Conservation (phyloP, 2,329 filamentous ascomycete genomes). For the Boeremia lycopersici region DNA sequence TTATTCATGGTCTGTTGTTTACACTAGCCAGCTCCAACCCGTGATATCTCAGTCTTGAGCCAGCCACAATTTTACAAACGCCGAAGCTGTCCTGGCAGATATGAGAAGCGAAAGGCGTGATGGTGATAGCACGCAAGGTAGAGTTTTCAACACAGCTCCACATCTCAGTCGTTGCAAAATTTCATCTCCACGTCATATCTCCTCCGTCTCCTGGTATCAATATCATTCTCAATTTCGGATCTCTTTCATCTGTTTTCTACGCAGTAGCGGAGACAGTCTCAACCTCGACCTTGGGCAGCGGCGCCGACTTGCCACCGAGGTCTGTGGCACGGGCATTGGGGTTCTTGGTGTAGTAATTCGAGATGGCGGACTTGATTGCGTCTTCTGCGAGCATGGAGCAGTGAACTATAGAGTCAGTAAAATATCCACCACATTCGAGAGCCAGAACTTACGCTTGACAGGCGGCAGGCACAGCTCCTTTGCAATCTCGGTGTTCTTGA, state of each 20-base stretch:
- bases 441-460: conserved; percentile 73
- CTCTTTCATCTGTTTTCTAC: conserved; percentile 24
- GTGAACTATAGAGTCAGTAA: conserved; percentile 63
- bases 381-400: conserved; percentile 94
- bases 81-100: not conserved
- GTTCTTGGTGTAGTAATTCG: conserved; percentile 91
- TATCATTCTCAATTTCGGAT: conserved; percentile 20
- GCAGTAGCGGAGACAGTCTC: conserved; percentile 58
- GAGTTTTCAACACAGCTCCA: conserved; percentile 5
- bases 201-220: conserved; percentile 23
- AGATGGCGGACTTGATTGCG: conserved; percentile 89
- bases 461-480: conserved; percentile 91
- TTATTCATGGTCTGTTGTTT: not conserved
- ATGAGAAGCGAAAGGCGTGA: conserved; percentile 10
- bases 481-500: conserved; percentile 97
- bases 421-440: too few species aligned
- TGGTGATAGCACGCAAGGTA: conserved; percentile 5
- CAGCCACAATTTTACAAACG: conserved; percentile 2
- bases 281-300: conserved; percentile 69
- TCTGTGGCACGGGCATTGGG: conserved; percentile 75
- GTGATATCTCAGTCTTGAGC: not conserved
- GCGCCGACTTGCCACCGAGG: conserved; percentile 73
- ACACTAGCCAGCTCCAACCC: not conserved
- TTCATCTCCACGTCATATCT: not conserved
- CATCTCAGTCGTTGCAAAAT: not conserved